phyloP scores from a whole-genome alignment of 2,329 filamentous ascomycete species.

The Rhynchosporium agropyri region DNA sequence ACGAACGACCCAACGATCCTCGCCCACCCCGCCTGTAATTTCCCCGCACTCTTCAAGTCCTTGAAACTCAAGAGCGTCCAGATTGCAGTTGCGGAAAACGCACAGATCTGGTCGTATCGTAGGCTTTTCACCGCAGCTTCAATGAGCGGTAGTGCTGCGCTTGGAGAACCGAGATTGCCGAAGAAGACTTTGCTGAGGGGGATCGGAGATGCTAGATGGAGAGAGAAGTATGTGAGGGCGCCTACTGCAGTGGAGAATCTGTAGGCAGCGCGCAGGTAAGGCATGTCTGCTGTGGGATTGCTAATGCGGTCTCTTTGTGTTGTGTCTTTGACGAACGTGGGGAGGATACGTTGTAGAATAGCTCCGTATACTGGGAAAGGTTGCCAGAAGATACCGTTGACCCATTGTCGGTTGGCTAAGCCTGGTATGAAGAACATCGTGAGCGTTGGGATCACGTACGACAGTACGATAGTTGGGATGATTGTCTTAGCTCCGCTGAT shows the following conservation, averaged over 20 bases:
- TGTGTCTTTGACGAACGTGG: constrained; percentile 30
- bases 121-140: constrained; percentile 27
- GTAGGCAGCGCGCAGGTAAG: constrained; percentile 36
- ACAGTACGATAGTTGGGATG: constrained; percentile 37
- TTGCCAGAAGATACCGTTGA: constrained; percentile 48
- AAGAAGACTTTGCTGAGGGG: constrained; percentile 34
- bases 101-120: constrained; percentile 36
- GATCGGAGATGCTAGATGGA: constrained; percentile 29
- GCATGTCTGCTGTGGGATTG: constrained; percentile 36
- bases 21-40: constrained; percentile 35
- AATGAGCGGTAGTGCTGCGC: constrained; percentile 17
- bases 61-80: constrained; percentile 42
- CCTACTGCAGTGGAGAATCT: constrained; percentile 24
- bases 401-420: constrained; percentile 35
- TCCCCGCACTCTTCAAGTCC: constrained; percentile 43
- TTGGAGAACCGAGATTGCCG: constrained; percentile 35
- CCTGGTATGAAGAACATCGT: constrained; percentile 32
- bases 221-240: constrained; percentile 28
- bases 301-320: constrained; percentile 28
- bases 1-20: constrained; percentile 32
- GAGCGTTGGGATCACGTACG: constrained; percentile 37
- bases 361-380: constrained; percentile 40
- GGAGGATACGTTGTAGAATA: constrained; percentile 30
- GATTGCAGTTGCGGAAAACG: constrained; percentile 34
- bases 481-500: constrained; percentile 39